Evolutionary conservation across 306 rosid species (phyloP), one percentile per base, ranked within the genome.

Genomic region (Vigna reflexopilosa): DNA sequence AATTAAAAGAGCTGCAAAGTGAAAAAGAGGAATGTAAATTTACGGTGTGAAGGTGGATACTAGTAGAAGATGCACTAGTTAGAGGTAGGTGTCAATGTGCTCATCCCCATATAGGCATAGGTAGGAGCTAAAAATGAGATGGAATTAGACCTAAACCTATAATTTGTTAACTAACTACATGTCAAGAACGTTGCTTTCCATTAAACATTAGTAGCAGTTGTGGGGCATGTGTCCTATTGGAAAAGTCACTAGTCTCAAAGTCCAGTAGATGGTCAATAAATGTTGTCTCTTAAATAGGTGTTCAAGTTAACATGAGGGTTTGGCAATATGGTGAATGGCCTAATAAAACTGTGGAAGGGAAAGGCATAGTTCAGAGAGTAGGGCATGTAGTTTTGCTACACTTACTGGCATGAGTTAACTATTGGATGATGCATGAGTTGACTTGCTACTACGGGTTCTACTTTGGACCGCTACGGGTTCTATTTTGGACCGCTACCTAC

Each of bases 131-230:
- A 10, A 54, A 62, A 76, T 52, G 64, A 52, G 44, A 75, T 77
- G 7, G n/a, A 75, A 69, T 63, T 52, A 74, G 36, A 70, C 50
- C 67, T 40, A 38, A 64, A 51, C 24, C 67, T 69, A 77, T 51
- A 62, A 77, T 77, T 38, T 57, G 69, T 72, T 71, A 80, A 81
- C 73, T 56, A 76, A 77, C 82, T 58, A 58, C 56, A 77, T 77
- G 85, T 77, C 77, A 77, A 77, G 32, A 50, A 12, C 47, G 76
- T 64, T 72, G 79, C 56, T 76, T 72, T 61, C 85, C 51, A 77
- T 74, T 58, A 14, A 70, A 70, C 65, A 10, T 38, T 47, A 55
- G 83, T 77, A 63, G 34, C 45, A 67, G 62, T 74, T 26, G 79
- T 81, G 81, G 81, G 85, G 49, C 81, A 1, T 26, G 4, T 47